These are phyloP conservation scores for Zymoseptoria passerinii DNA, from an alignment of 2,329 filamentous ascomycete genomes.

Conservation along the genomic window DNA sequence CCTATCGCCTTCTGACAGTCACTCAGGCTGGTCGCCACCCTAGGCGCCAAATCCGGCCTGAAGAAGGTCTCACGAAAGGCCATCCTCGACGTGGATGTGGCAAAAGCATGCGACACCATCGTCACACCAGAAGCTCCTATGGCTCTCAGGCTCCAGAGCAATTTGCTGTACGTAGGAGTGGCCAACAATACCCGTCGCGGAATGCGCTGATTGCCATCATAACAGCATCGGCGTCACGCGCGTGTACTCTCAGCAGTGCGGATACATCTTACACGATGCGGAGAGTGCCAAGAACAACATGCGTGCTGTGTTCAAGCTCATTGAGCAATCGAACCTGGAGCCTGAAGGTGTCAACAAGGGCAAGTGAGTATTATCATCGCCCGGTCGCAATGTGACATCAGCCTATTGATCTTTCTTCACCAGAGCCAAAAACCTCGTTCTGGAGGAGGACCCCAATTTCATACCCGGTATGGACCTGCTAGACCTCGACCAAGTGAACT, in stretches of 20 bases:
- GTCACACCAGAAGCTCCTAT: constrained; percentile 73
- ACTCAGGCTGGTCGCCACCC: constrained; percentile 78
- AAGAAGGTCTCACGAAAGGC: constrained; percentile 75
- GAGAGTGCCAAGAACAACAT: constrained; percentile 68
- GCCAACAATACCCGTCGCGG: constrained; percentile 4
- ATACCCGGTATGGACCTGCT: constrained; percentile 57
- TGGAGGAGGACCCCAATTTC: constrained; percentile 78
- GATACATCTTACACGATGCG: constrained; percentile 74
- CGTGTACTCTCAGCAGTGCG: constrained; percentile 80
- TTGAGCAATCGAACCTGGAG: constrained; percentile 56
- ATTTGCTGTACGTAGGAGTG: constrained; percentile 53
- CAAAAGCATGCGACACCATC: constrained; percentile 83
- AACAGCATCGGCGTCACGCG: constrained; percentile 66
- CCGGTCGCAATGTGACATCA: background rate
- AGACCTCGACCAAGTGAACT: constrained; percentile 40
- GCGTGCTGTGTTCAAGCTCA: constrained; percentile 54
- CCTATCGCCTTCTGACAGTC: constrained; percentile 18
- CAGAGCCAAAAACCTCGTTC: constrained; percentile 66
- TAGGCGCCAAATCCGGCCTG: constrained; percentile 62
- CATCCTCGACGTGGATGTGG: constrained; percentile 79
- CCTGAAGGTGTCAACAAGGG: constrained; percentile 57
- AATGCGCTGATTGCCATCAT: background rate
- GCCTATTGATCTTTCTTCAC: constrained; percentile 2
- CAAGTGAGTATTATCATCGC: constrained; percentile 46
- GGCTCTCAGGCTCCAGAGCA: constrained; percentile 82